These are phyloP conservation scores for Cymodocea nodosa DNA, from an alignment of 116 monocot genomes.

Conservation along the genomic window DNA sequence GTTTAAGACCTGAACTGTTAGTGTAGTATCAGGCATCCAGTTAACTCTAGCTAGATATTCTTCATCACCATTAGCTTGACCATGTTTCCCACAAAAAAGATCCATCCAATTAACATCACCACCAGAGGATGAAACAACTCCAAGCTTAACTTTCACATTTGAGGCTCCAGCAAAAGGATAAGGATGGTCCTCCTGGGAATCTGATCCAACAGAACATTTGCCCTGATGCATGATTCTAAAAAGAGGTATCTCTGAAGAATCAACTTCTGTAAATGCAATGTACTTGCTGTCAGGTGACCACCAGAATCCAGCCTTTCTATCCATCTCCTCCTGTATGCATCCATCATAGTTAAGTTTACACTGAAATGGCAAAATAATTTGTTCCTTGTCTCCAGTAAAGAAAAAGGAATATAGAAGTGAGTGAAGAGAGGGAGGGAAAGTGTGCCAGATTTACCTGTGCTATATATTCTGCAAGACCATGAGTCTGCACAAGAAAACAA, in stretches of 20 bases:
- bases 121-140: conserved; percentile 46
- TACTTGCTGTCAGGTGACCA: conserved; percentile 89
- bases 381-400: background rate
- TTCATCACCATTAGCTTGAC: conserved; percentile 30
- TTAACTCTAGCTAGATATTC: conserved; percentile 96
- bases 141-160: conserved; percentile 75
- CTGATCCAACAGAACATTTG: conserved; percentile 67
- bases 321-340: conserved; percentile 87
- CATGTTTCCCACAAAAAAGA: conserved; percentile 58
- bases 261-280: conserved; percentile 92
- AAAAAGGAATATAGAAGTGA: background rate
- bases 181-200: conserved; percentile 93
- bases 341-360: background rate
- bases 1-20: conserved; percentile 73
- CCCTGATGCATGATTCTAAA: conserved; percentile 99
- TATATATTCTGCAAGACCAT: conserved; percentile 98
- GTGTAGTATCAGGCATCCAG: conserved; percentile 74
- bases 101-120: conserved; percentile 87
- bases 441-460: conserved; percentile 54
- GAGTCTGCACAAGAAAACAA: conserved; percentile 37
- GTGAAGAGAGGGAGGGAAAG: conserved; percentile 1
- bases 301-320: conserved; percentile 90
- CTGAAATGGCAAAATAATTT: background rate
- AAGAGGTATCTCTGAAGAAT: conserved; percentile 70
- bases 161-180: conserved; percentile 91